These are phyloP conservation scores for Ustilago cynodontis DNA, from an alignment of 1,284 basidiomycete genomes.

Conservation along the genomic window DNA sequence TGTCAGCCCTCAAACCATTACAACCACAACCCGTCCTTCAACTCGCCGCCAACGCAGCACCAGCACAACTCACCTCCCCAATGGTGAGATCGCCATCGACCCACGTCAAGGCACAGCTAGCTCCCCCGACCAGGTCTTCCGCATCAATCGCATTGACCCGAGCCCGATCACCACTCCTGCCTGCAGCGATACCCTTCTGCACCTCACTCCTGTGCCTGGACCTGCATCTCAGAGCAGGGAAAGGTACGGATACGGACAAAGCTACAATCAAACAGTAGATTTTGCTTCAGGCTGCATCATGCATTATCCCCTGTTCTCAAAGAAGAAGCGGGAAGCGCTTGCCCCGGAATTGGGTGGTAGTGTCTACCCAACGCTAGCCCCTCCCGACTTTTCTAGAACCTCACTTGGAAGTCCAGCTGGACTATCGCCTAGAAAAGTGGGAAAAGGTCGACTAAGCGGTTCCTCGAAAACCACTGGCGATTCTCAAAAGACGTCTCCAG, in stretches of 20 bases:
- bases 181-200: slow-evolving; percentile 11
- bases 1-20: neutral
- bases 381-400: slow-evolving; percentile 27
- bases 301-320: slow-evolving; percentile 31
- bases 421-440: slow-evolving; percentile 10
- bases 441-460: slow-evolving; percentile 6
- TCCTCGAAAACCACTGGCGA: slow-evolving; percentile 4
- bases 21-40: neutral
- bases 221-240: neutral
- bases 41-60: neutral
- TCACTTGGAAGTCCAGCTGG: neutral
- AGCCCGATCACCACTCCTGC: neutral
- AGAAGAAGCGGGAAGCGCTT: slow-evolving; percentile 1
- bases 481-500: neutral
- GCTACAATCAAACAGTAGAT: slow-evolving; percentile 21
- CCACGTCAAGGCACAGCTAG: slow-evolving; percentile 4
- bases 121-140: slow-evolving; percentile 15
- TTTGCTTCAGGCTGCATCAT: slow-evolving; percentile 30
- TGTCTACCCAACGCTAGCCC: slow-evolving; percentile 15
- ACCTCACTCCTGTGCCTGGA: neutral
- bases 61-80: neutral
- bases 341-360: neutral
- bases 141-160: neutral
- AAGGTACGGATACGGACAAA: slow-evolving; percentile 12
- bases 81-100: neutral